A percentile compares a stretch with the other conserved stretches of the same genome.
Evolutionary conservation across 768 basidiomycete species (phyloP).

Genomic region (Leccinum subgranulosum): DNA sequence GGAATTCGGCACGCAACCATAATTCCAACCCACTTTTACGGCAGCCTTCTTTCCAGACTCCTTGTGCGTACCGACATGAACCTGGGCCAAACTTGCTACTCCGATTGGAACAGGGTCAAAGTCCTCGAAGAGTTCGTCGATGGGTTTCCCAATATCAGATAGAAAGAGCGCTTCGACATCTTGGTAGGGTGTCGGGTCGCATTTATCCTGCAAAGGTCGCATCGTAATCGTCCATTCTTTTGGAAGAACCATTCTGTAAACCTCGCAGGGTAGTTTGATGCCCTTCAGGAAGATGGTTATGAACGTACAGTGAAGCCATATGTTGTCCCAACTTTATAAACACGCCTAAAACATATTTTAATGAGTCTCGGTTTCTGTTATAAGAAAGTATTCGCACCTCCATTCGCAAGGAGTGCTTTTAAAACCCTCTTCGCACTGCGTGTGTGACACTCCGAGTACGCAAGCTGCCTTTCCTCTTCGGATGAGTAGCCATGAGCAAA

Average conservation of each 20-base stretch:
- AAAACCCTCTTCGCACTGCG: slow-evolving; percentile 79
- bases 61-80: slow-evolving; percentile 78
- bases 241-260: slow-evolving; percentile 50
- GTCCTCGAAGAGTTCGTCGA: slow-evolving; percentile 76
- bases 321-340: slow-evolving; percentile 91
- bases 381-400: slow-evolving; percentile 48
- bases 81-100: slow-evolving; percentile 94
- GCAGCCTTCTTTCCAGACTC: slow-evolving; percentile 76
- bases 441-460: slow-evolving; percentile 76
- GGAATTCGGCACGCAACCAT: not conserved
- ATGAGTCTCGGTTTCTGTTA: not conserved
- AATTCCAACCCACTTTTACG: slow-evolving; percentile 59
- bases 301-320: slow-evolving; percentile 63
- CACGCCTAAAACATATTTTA: slow-evolving; percentile 45
- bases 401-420: slow-evolving; percentile 83
- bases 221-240: slow-evolving; percentile 60
- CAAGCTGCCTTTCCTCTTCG: slow-evolving; percentile 46
- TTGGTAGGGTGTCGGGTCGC: slow-evolving; percentile 82
- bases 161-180: slow-evolving; percentile 74
- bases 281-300: slow-evolving; percentile 12
- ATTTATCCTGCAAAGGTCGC: slow-evolving; percentile 82
- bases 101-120: slow-evolving; percentile 90
- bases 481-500: slow-evolving; percentile 53
- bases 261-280: slow-evolving; percentile 9
- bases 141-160: slow-evolving; percentile 69